Percentiles rank a stretch among this genome's conserved stretches.
These are phyloP conservation scores for Blastocystis sp. DNA, from an alignment of 352 stramenopile genomes.

Conservation along the genomic window DNA sequence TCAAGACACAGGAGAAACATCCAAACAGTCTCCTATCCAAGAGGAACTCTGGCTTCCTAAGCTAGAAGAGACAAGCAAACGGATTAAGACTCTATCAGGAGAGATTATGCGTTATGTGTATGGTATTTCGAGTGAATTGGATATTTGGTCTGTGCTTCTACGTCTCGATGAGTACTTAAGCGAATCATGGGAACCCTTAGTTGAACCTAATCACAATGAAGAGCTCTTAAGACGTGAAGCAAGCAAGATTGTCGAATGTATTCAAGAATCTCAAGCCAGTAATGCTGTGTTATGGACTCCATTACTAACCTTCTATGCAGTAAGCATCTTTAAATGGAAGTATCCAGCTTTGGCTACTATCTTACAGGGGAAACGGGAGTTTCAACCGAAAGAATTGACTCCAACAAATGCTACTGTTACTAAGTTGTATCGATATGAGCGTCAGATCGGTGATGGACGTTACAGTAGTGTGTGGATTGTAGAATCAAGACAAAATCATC, in stretches of 20 bases:
- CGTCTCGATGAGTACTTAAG: slow-evolving; percentile 1
- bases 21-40: background rate
- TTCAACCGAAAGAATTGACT: slow-evolving; percentile 23
- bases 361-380: slow-evolving; percentile 44
- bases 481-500: slow-evolving; percentile 14
- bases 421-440: slow-evolving; percentile 58
- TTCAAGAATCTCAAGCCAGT: slow-evolving; percentile 23
- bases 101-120: slow-evolving; percentile 7
- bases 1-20: no score
- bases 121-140: background rate
- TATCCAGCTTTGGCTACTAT: background rate
- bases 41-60: background rate
- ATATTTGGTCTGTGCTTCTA: slow-evolving; percentile 22
- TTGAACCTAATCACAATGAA: background rate
- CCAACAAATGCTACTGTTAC: slow-evolving; percentile 9
- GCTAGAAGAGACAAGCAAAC: background rate
- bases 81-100: background rate
- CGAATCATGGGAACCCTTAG: background rate
- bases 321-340: slow-evolving; percentile 11
- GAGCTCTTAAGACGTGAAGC: slow-evolving; percentile 5
- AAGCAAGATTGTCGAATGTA: slow-evolving; percentile 39
- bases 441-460: slow-evolving; percentile 53
- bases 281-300: slow-evolving; percentile 7
- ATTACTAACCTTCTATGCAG: background rate
- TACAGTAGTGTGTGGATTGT: slow-evolving; percentile 49